A percentile compares a stretch with the other conserved stretches of the same genome.
These are phyloP conservation scores for Cryptomeria japonica DNA, from an alignment of 75 land plant species.

Conservation along the genomic window DNA sequence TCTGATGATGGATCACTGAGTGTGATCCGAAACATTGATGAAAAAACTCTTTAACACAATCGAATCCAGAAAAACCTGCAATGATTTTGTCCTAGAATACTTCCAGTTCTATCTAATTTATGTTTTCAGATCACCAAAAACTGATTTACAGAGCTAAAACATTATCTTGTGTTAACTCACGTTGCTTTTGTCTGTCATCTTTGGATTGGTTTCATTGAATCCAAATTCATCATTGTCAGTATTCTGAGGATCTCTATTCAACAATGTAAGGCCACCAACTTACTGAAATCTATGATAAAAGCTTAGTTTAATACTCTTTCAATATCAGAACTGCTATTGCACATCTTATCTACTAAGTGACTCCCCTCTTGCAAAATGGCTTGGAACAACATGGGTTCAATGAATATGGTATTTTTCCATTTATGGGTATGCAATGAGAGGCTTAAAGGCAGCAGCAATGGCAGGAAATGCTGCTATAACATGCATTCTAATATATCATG, in stretches of 20 bases:
- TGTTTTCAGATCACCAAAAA: not conserved
- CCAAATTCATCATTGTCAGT: not conserved
- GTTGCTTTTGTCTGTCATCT: not conserved
- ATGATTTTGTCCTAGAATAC: not conserved
- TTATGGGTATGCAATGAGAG: not conserved
- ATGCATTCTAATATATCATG: slow-evolving; percentile 2
- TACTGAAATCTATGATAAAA: not conserved
- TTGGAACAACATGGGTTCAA: not conserved
- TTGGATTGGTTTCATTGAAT: not conserved
- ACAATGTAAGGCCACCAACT: not conserved
- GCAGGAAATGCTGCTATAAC: not conserved
- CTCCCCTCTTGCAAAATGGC: not conserved
- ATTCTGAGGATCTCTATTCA: not conserved
- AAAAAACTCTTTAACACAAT: too few species aligned
- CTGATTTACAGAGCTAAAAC: not conserved
- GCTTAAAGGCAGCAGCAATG: not conserved
- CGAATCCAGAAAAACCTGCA: too few species aligned
- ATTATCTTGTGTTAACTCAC: not conserved
- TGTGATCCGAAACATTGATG: too few species aligned
- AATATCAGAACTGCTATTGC: not conserved
- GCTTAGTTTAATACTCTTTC: not conserved
- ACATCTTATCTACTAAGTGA: not conserved
- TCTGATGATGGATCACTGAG: too few species aligned
- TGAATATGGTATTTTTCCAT: not conserved
- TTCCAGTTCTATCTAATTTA: not conserved